Conservation (phyloP, 306 rosid species). For the Canavalia ensiformis region DNA sequence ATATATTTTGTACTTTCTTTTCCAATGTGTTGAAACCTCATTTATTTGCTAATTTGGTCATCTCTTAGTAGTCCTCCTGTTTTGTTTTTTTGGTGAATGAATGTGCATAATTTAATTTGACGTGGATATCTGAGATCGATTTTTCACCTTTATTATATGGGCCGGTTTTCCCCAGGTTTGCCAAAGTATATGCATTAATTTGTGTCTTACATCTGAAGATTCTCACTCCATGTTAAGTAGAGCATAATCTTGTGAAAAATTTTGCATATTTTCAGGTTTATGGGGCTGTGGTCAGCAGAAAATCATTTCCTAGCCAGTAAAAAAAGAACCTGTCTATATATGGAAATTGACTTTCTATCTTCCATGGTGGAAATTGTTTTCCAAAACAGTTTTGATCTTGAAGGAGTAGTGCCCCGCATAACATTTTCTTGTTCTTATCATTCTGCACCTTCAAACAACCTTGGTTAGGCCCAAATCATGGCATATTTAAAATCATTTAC, state of each 20-base stretch:
- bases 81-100: conserved; percentile 19
- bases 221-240: conserved; percentile 26
- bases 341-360: conserved; percentile 40
- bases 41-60: background rate
- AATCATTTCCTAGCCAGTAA: conserved; percentile 36
- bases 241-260: conserved; percentile 45
- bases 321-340: conserved; percentile 30
- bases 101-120: conserved; percentile 7
- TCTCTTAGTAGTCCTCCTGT: background rate
- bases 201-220: conserved; percentile 1
- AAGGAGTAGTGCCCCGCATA: conserved; percentile 17
- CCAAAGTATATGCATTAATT: conserved; percentile 13
- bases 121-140: background rate
- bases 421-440: background rate
- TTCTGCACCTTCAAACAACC: conserved; percentile 13
- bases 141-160: background rate
- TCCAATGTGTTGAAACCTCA: background rate
- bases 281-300: conserved; percentile 43
- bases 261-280: conserved; percentile 42
- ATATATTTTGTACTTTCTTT: background rate
- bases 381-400: conserved; percentile 20
- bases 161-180: conserved; percentile 12
- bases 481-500: background rate
- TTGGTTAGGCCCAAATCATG: conserved; percentile 13
- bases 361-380: conserved; percentile 40